Percentiles rank a stretch among this genome's conserved stretches.
Evolutionary conservation across 202 grass and related monocot species (phyloP).

Genomic region (Digitaria exilis): DNA sequence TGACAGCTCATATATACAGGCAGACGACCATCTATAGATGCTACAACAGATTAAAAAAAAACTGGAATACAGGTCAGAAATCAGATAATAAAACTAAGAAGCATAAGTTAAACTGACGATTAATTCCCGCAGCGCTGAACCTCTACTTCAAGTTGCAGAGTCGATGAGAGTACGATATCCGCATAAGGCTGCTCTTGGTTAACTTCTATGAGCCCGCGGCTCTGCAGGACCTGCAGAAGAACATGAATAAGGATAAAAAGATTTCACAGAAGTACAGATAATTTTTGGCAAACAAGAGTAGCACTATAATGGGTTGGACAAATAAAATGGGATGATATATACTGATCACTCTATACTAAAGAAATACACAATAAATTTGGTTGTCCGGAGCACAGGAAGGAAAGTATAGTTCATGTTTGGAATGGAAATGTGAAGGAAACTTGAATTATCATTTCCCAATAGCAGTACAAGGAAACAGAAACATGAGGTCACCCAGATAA

Average conservation of each 20-base stretch:
- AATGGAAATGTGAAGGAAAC: not conserved
- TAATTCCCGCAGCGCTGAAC: conserved; percentile 33
- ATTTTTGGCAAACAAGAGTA: not conserved
- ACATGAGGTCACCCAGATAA: not conserved
- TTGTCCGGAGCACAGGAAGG: not conserved
- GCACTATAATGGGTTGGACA: not conserved
- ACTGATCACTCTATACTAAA: not conserved
- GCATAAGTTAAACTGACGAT: not conserved
- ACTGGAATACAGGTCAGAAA: not conserved
- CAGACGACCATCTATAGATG: conserved; percentile 3
- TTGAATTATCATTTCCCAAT: conserved; percentile 7
- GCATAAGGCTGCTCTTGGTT: conserved; percentile 59
- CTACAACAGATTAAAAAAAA: not conserved
- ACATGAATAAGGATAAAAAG: not conserved
- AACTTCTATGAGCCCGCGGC: conserved; percentile 55
- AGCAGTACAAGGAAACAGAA: conserved; percentile 19
- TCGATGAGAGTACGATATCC: conserved; percentile 55
- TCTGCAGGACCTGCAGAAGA: conserved; percentile 67
- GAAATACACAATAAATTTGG: not conserved
- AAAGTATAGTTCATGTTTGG: not conserved
- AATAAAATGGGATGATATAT: not conserved
- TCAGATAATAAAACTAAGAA: conserved; percentile 1
- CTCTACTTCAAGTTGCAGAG: conserved; percentile 48
- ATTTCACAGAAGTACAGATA: not conserved
- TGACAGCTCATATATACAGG: conserved; percentile 34